Evolutionary conservation across 768 basidiomycete species (phyloP).

Genomic region (Rhizopogon salebrosus): DNA sequence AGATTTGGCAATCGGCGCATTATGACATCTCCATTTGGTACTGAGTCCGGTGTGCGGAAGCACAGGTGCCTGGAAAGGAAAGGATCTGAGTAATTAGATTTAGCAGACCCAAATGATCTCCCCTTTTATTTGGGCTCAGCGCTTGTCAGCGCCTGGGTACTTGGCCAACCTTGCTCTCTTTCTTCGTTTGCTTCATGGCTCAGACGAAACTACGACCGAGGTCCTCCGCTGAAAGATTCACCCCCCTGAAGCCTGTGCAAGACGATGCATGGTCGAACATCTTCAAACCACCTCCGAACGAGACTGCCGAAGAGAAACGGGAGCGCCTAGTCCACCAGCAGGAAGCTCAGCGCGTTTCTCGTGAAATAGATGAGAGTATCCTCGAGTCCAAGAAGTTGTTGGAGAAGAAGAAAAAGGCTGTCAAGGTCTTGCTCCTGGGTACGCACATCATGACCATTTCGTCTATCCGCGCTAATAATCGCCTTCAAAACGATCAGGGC

Average conservation of each 20-base stretch:
- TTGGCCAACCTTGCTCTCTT: too few species aligned
- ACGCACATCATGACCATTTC: accelerated
- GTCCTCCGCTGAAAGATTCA: neutral
- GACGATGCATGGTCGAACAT: constrained; percentile 20
- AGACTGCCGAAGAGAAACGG: constrained; percentile 2
- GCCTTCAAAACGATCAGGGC: constrained; percentile 10
- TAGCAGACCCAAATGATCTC: neutral
- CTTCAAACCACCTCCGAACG: constrained; percentile 16
- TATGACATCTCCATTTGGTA: neutral
- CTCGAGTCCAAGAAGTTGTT: constrained; percentile 15
- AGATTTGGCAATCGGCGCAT: neutral
- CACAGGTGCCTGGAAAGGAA: neutral
- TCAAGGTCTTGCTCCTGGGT: constrained; percentile 27
- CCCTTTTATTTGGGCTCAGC: neutral
- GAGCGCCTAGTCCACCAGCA: constrained; percentile 14
- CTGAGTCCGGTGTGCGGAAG: neutral
- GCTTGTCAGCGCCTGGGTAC: neutral
- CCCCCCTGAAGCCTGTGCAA: neutral
- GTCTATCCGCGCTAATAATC: neutral
- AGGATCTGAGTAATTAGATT: neutral
- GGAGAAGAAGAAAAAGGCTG: constrained; percentile 22
- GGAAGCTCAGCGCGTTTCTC: constrained; percentile 17
- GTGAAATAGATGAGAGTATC: constrained; percentile 26
- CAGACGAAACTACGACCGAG: neutral
- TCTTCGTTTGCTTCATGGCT: neutral